These are phyloP conservation scores for Fusarium verrucosum DNA, from an alignment of 2,329 filamentous ascomycete species.

Conservation along the genomic window DNA sequence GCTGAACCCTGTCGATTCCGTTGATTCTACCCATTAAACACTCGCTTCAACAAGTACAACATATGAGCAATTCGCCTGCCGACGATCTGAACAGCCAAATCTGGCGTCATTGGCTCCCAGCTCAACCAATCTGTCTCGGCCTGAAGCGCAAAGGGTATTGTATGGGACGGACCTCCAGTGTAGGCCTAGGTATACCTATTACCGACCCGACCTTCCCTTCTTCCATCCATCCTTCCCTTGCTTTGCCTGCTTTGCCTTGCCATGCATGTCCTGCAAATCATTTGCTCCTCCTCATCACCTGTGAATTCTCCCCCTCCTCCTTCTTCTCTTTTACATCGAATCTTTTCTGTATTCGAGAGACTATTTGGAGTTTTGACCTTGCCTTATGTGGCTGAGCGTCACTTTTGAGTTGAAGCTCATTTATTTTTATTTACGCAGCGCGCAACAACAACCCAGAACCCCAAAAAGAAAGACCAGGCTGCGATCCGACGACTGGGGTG, in stretches of 20 bases:
- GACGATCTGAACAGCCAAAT: slow-evolving; percentile 42
- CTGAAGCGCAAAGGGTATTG: slow-evolving; percentile 12
- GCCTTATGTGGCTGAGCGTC: slow-evolving; percentile 9
- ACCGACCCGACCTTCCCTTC: slow-evolving; percentile 13
- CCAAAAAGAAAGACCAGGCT: slow-evolving; percentile 15
- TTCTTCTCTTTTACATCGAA: slow-evolving; percentile 1
- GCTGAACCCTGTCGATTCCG: slow-evolving; percentile 30
- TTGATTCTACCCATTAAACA: slow-evolving; percentile 26
- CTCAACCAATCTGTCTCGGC: slow-evolving; percentile 36
- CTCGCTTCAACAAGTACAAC: slow-evolving; percentile 34
- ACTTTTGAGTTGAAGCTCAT: slow-evolving; percentile 25
- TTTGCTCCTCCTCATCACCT: slow-evolving; percentile 14
- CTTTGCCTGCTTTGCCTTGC: background rate
- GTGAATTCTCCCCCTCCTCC: slow-evolving; percentile 11
- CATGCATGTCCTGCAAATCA: slow-evolving; percentile 23
- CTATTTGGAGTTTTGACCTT: slow-evolving; percentile 11
- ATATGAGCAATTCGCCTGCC: slow-evolving; percentile 39
- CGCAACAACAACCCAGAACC: slow-evolving; percentile 16
- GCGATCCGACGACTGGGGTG: slow-evolving; percentile 35
- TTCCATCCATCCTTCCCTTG: slow-evolving; percentile 6
- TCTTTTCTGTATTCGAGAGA: slow-evolving; percentile 4
- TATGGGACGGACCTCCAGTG: too few relatives aligned
- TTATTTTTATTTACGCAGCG: slow-evolving; percentile 19
- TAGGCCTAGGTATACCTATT: too few relatives aligned
- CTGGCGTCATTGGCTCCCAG: slow-evolving; percentile 42